Evolutionary conservation across 2,329 filamentous ascomycete genomes (phyloP).

Genomic region (Thermochaetoides dissita): DNA sequence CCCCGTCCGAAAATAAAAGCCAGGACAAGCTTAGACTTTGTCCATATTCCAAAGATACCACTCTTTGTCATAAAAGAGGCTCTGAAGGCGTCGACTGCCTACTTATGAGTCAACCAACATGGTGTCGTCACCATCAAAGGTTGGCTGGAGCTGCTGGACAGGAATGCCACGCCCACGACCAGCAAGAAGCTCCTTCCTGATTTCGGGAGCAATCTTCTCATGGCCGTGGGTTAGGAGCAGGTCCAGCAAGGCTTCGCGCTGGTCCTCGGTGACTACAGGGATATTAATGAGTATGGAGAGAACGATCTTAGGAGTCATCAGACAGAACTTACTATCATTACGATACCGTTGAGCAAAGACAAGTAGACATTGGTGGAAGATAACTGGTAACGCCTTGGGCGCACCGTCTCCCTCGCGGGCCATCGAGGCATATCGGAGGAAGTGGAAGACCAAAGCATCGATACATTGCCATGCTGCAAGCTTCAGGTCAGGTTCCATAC

Average conservation of each 20-base stretch:
- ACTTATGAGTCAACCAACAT: conserved; percentile 55
- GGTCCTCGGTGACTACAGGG: conserved; percentile 60
- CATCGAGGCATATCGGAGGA: conserved; percentile 60
- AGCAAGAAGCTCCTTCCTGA: conserved; percentile 74
- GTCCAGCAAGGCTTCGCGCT: conserved; percentile 79
- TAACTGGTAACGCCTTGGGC: conserved; percentile 61
- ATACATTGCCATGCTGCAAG: conserved; percentile 52
- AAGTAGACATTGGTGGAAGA: conserved; percentile 90
- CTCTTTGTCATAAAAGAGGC: conserved; percentile 10
- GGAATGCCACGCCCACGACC: conserved; percentile 73
- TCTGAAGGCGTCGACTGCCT: neutral
- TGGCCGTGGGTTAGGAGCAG: conserved; percentile 75
- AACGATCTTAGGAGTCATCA: neutral
- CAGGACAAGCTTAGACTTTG: too few species aligned
- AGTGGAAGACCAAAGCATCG: conserved; percentile 91
- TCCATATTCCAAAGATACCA: too few species aligned
- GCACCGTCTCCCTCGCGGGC: conserved; percentile 35
- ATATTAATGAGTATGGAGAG: conserved; percentile 6
- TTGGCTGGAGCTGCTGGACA: conserved; percentile 41
- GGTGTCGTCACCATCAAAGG: conserved; percentile 70
- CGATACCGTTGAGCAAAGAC: conserved; percentile 89
- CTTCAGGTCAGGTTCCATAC: neutral
- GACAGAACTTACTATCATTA: conserved; percentile 49
- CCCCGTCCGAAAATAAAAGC: too few species aligned
- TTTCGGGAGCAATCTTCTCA: conserved; percentile 77